Evolutionary conservation across 306 rosid species (phyloP).

Genomic region (Cucumis cinereus): DNA sequence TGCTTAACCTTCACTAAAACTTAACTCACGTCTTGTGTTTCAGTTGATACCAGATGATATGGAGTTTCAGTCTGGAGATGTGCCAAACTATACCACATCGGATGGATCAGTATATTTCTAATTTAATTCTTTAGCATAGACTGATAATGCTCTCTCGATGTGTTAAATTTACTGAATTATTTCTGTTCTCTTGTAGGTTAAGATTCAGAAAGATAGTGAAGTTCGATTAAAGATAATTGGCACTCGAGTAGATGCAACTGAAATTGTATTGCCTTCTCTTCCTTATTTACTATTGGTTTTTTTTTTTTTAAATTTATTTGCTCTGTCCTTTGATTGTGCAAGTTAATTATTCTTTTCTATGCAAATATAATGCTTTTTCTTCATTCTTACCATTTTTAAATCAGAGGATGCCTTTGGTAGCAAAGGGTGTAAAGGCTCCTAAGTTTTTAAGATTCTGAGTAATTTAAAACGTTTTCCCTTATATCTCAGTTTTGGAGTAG

Average conservation of each 20-base stretch:
- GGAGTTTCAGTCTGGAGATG: constrained; percentile 93
- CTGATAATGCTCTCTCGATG: not conserved
- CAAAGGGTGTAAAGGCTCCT: not conserved
- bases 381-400: not conserved
- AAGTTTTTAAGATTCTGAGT: too few species aligned
- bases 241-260: constrained; percentile 92
- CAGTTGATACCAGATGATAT: constrained; percentile 97
- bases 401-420: not conserved
- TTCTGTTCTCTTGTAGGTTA: constrained; percentile 47
- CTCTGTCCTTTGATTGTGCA: not conserved
- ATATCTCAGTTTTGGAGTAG: too few species aligned
- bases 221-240: constrained; percentile 94
- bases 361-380: not conserved
- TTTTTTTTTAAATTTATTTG: not conserved
- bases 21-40: not conserved
- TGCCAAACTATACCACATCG: constrained; percentile 92
- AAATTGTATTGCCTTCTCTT: constrained; percentile 49
- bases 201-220: constrained; percentile 96
- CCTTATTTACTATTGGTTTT: not conserved
- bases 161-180: constrained; percentile 2
- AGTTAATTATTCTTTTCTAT: not conserved
- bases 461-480: too few species aligned
- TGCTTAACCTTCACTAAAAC: not conserved
- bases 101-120: constrained; percentile 72
- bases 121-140: not conserved